Evolutionary conservation across 331 rosid genomes (phyloP).

Genomic region (Acacia pycnantha): DNA sequence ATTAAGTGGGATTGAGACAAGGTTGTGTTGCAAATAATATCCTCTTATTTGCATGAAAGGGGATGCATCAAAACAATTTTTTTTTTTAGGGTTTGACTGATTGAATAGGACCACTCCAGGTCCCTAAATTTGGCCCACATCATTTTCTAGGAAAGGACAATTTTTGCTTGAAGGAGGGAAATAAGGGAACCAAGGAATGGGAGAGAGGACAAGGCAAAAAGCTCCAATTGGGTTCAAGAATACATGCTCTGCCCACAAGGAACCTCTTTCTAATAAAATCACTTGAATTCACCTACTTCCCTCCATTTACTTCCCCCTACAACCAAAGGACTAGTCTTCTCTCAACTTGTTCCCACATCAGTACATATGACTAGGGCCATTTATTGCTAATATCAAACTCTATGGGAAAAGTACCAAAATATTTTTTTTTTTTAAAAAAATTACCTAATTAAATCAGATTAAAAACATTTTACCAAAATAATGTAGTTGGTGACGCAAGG

Average conservation of each 20-base stretch:
- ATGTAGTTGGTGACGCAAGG: too few species aligned
- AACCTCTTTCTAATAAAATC: conserved; percentile 14
- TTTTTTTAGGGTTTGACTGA: conserved; percentile 18
- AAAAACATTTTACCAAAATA: too few species aligned
- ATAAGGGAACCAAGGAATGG: conserved; percentile 15
- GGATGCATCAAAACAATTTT: conserved; percentile 17
- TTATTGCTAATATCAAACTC: neutral
- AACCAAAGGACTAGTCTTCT: conserved; percentile 30
- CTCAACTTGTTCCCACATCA: neutral
- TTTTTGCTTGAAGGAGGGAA: neutral
- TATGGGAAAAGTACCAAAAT: too few species aligned
- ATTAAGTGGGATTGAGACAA: neutral
- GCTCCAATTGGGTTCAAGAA: conserved; percentile 23
- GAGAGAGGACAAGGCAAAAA: conserved; percentile 37
- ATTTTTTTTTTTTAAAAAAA: too few species aligned
- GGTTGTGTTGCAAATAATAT: conserved; percentile 3
- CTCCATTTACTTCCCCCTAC: conserved; percentile 28
- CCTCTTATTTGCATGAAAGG: conserved; percentile 17
- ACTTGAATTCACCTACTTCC: conserved; percentile 29
- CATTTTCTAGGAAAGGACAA: neutral
- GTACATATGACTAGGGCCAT: neutral
- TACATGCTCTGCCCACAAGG: conserved; percentile 18
- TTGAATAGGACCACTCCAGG: conserved; percentile 11
- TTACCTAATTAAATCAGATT: too few species aligned
- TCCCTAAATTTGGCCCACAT: neutral